phyloP scores from a whole-genome alignment of 306 rosid genomes.

The Quercus cerris region DNA sequence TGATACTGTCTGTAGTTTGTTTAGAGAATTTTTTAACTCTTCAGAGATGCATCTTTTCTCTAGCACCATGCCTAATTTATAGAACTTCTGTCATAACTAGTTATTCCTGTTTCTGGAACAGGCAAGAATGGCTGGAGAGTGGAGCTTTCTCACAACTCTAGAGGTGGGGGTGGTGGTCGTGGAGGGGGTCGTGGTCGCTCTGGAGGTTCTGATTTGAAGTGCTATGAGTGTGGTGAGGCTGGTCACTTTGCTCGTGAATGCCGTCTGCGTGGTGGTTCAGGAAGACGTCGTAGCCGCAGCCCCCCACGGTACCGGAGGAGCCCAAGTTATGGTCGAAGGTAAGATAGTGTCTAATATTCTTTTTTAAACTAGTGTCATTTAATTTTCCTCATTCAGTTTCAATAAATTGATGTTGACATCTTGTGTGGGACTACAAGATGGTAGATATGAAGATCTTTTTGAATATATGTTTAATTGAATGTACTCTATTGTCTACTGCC shows the following conservation, averaged over 20 bases:
- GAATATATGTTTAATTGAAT: background rate
- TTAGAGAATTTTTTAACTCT: background rate
- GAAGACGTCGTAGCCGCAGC: constrained; percentile 90
- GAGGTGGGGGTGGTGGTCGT: constrained; percentile 68
- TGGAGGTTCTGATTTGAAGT: constrained; percentile 96
- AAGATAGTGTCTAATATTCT: background rate
- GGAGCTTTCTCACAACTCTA: constrained; percentile 95
- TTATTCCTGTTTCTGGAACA: constrained; percentile 25
- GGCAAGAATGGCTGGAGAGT: constrained; percentile 99
- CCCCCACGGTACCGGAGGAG: constrained; percentile 92
- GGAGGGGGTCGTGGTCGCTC: constrained; percentile 87
- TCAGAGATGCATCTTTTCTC: background rate
- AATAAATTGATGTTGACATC: background rate
- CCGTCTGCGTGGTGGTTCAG: constrained; percentile 87
- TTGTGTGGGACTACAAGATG: background rate
- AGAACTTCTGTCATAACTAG: background rate
- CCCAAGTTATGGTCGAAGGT: constrained; percentile 99
- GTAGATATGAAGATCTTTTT: background rate
- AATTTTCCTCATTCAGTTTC: background rate
- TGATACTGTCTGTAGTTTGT: background rate
- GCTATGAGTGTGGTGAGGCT: constrained; percentile 98
- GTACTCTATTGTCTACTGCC: background rate
- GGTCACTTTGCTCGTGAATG: constrained; percentile 99
- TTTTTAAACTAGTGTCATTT: background rate
- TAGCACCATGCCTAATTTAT: background rate